Conservation (phyloP, 2,329 filamentous ascomycete genomes). For the Ophiostoma perfectum region DNA sequence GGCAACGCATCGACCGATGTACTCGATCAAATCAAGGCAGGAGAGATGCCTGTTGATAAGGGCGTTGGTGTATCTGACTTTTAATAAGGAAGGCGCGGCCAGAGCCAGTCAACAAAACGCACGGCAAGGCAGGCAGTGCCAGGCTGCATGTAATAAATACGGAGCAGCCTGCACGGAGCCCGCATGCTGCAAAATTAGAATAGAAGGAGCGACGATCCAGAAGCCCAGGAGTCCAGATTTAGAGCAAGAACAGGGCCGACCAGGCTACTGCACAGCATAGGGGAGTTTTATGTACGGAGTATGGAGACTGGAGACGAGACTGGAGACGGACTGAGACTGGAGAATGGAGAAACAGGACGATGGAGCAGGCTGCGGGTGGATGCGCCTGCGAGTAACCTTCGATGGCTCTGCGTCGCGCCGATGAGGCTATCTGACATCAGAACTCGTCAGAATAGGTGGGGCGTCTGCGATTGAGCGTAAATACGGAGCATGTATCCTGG, state of each 20-base stretch:
- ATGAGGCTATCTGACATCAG: slow-evolving; percentile 12
- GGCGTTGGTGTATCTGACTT: not conserved
- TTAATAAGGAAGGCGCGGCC: not conserved
- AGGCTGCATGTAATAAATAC: not conserved
- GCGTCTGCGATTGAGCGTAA: not conserved
- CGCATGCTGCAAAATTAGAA: not conserved
- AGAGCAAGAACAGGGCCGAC: not conserved
- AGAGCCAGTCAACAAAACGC: not conserved
- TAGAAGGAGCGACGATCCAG: not conserved
- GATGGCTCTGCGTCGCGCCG: slow-evolving; percentile 9
- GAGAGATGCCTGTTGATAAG: not conserved
- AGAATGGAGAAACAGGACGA: not conserved
- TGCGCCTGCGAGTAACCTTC: not conserved
- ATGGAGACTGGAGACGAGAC: not conserved
- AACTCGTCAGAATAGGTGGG: not conserved
- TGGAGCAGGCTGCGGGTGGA: slow-evolving; percentile 1
- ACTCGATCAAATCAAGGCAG: not conserved
- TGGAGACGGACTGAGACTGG: not conserved
- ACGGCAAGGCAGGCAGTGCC: not conserved
- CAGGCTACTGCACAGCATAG: slow-evolving; percentile 10
- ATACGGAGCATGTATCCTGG: not conserved
- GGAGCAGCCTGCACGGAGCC: not conserved
- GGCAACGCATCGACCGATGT: slow-evolving; percentile 4
- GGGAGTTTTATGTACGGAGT: slow-evolving; percentile 6
- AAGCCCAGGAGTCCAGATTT: not conserved